A percentile compares a stretch with the other conserved stretches of the same genome.
phyloP scores from a whole-genome alignment of 495 filamentous ascomycete species.

The Platismatia glauca region DNA sequence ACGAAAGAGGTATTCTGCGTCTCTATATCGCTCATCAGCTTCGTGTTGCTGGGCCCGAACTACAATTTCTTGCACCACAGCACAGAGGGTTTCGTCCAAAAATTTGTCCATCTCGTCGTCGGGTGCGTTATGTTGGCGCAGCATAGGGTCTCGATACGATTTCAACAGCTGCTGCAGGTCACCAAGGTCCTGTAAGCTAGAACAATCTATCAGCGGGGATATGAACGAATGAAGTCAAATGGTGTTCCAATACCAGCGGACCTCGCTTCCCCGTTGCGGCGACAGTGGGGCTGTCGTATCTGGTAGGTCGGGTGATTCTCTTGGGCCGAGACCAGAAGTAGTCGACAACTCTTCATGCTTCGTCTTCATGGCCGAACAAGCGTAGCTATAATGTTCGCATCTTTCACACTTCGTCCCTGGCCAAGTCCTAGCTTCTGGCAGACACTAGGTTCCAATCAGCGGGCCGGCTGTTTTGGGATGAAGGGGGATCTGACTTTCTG shows the following conservation, averaged over 20 bases:
- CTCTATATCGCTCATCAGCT: conserved; percentile 3
- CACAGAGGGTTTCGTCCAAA: neutral
- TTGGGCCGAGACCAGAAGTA: neutral
- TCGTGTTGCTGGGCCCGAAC: neutral
- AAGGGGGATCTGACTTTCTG: neutral
- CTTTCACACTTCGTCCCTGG: conserved; percentile 4
- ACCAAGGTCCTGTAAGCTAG: conserved; percentile 2
- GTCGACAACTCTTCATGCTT: neutral
- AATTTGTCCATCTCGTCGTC: too few species aligned
- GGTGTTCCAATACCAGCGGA: neutral
- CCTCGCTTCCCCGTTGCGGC: neutral
- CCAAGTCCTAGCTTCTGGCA: conserved; percentile 1
- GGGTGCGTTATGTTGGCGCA: neutral
- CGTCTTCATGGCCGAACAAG: conserved; percentile 1
- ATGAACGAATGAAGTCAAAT: neutral
- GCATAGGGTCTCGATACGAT: too few species aligned
- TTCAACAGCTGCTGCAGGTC: neutral
- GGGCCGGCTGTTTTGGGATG: neutral
- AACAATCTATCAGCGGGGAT: neutral
- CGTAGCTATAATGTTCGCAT: conserved; percentile 7
- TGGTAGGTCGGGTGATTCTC: neutral
- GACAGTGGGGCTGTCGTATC: neutral
- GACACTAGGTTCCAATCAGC: neutral
- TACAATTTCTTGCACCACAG: neutral
- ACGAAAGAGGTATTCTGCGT: conserved; percentile 1